A percentile compares a stretch with the other conserved stretches of the same genome.
Conservation (phyloP, 1,284 basidiomycete genomes). For the Apiotrichum laibachii region DNA sequence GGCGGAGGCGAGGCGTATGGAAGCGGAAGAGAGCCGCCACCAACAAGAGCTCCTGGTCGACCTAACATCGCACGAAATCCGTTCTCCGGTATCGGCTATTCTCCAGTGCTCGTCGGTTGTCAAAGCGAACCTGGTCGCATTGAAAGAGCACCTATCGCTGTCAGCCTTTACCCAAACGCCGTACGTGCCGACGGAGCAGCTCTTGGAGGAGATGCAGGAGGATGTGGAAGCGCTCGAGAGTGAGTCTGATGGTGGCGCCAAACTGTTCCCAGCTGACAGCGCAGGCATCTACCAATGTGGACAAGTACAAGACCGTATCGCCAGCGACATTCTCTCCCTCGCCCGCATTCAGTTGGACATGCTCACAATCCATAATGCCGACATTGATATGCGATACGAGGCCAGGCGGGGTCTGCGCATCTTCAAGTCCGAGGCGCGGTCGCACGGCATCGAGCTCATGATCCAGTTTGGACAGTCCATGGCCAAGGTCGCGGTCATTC, state of each 20-base stretch:
- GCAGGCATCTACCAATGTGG: conserved; percentile 45
- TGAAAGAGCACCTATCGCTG: no score
- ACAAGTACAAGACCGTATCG: conserved; percentile 51
- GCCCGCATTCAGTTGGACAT: conserved; percentile 51
- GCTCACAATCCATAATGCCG: conserved; percentile 40
- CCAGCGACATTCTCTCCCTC: conserved; percentile 51
- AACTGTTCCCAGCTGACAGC: not conserved
- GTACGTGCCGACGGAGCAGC: conserved; percentile 16
- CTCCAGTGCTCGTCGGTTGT: no score
- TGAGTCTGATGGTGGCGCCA: no score
- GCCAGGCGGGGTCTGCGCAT: conserved; percentile 41
- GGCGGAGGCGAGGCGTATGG: no score
- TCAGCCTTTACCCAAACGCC: no score
- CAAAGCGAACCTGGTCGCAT: no score
- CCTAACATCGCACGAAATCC: no score
- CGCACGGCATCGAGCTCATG: conserved; percentile 36
- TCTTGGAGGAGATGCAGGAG: conserved; percentile 39
- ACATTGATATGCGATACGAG: conserved; percentile 46
- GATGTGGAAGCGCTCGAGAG: conserved; percentile 40
- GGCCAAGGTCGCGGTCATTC: conserved; percentile 32
- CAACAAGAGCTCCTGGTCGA: no score
- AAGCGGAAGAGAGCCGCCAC: no score
- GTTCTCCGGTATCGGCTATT: no score
- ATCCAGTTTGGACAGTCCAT: conserved; percentile 34
- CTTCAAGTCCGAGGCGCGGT: conserved; percentile 41